Evolutionary conservation across 208 protist genomes (phyloP).

Genomic region (Trypanosoma melophagium): DNA sequence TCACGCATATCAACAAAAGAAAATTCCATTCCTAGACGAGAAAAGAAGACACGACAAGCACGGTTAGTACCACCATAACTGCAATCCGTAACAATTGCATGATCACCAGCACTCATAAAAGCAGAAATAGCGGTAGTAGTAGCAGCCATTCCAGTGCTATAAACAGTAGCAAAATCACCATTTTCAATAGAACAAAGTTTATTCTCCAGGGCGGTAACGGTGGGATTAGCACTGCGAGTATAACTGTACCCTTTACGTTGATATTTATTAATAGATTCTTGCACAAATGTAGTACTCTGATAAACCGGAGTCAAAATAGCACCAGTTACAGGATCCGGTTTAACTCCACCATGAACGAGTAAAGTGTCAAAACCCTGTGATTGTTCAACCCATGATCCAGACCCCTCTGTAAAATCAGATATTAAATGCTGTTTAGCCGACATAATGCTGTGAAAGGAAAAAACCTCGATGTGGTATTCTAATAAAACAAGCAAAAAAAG

Average conservation of each 20-base stretch:
- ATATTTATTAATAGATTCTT: slow-evolving; percentile 88
- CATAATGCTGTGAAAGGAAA: slow-evolving; percentile 38
- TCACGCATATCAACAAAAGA: slow-evolving; percentile 93
- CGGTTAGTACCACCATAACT: slow-evolving; percentile 96
- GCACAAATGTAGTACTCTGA: slow-evolving; percentile 88
- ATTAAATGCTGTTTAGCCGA: slow-evolving; percentile 71
- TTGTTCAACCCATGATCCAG: slow-evolving; percentile 68
- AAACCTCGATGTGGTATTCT: neutral
- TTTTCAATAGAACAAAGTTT: slow-evolving; percentile 90
- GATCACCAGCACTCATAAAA: slow-evolving; percentile 88
- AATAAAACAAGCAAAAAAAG: slow-evolving; percentile 18
- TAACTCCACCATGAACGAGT: slow-evolving; percentile 80
- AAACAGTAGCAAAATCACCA: slow-evolving; percentile 83
- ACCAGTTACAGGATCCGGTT: slow-evolving; percentile 83
- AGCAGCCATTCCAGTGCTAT: slow-evolving; percentile 89
- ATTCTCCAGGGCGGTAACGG: slow-evolving; percentile 86
- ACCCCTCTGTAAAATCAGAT: slow-evolving; percentile 60
- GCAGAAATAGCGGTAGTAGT: slow-evolving; percentile 91
- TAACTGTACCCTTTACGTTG: slow-evolving; percentile 90
- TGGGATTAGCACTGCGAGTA: slow-evolving; percentile 94
- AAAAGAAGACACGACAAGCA: slow-evolving; percentile 86
- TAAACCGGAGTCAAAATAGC: slow-evolving; percentile 89
- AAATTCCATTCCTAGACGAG: slow-evolving; percentile 89
- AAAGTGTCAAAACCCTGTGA: slow-evolving; percentile 82
- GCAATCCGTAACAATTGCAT: slow-evolving; percentile 92